A percentile compares a stretch with the other conserved stretches of the same genome.
phyloP scores from a whole-genome alignment of 139 green algal species.

The Micractinium sp. region DNA sequence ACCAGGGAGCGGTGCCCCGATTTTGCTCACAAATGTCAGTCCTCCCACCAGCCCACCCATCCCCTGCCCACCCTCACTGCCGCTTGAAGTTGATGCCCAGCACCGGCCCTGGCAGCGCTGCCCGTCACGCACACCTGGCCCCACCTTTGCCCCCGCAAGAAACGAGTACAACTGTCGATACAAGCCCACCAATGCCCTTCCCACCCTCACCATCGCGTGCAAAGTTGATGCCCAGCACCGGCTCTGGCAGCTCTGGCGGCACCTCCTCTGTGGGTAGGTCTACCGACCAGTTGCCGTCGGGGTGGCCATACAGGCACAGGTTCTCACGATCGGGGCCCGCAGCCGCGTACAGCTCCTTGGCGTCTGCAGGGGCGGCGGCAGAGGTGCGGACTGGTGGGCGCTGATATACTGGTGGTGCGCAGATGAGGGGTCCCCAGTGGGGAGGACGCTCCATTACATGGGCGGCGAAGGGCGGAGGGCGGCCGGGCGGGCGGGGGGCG shows the following conservation, averaged over 20 bases:
- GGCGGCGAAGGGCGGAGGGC: neutral
- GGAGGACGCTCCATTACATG: neutral
- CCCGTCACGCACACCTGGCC: neutral
- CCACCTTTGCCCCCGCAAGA: neutral
- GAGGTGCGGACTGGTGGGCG: neutral
- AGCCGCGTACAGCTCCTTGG: conserved; percentile 67
- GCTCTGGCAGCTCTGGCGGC: conserved; percentile 97
- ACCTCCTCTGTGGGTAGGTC: conserved; percentile 96
- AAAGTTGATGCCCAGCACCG: conserved; percentile 98
- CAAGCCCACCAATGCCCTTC: neutral
- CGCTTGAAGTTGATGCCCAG: conserved; percentile 97
- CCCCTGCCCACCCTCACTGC: conserved; percentile 44
- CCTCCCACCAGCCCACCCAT: neutral
- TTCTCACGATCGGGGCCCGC: conserved; percentile 96
- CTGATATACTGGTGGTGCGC: neutral
- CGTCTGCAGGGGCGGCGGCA: conserved; percentile 25
- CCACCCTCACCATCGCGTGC: conserved; percentile 72
- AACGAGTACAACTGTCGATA: neutral
- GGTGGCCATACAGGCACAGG: conserved; percentile 91
- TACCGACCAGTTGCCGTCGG: conserved; percentile 59
- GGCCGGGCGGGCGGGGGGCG: neutral
- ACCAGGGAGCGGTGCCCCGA: no score
- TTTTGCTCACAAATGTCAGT: no score
- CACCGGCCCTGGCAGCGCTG: conserved; percentile 96
- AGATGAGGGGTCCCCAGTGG: neutral